These are phyloP conservation scores for Lumnitzera littorea DNA, from an alignment of 345 rosid genomes.

Conservation along the genomic window DNA sequence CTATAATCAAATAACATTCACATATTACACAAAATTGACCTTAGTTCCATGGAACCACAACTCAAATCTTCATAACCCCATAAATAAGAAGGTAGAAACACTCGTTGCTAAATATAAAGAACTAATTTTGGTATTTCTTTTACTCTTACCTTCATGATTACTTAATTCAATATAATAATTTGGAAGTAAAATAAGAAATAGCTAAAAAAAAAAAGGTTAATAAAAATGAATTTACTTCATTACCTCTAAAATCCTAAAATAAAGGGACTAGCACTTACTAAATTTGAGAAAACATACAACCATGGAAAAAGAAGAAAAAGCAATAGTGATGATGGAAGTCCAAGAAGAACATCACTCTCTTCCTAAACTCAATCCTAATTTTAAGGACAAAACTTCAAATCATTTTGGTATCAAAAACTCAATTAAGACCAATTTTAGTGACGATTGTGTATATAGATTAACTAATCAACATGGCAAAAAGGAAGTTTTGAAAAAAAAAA, in stretches of 20 bases:
- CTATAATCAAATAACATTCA: too few species aligned
- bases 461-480: neutral
- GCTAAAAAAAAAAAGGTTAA: too few species aligned
- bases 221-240: neutral
- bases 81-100: too few species aligned
- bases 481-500: too few species aligned
- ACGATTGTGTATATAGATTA: conserved; percentile 39
- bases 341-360: conserved; percentile 20
- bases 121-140: too few species aligned
- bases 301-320: conserved; percentile 20
- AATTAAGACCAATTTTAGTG: conserved; percentile 79
- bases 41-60: too few species aligned
- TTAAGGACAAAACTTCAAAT: conserved; percentile 19
- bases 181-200: too few species aligned
- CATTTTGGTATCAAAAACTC: conserved; percentile 63
- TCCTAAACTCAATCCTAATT: neutral
- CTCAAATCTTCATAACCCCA: too few species aligned
- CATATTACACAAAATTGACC: too few species aligned
- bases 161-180: too few species aligned
- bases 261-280: neutral
- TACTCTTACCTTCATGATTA: too few species aligned
- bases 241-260: neutral
- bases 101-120: too few species aligned
- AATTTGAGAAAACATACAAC: neutral
- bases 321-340: conserved; percentile 46